Evolutionary conservation across 1,284 basidiomycete species (phyloP).

Genomic region (Sanghuangporus weigelae): DNA sequence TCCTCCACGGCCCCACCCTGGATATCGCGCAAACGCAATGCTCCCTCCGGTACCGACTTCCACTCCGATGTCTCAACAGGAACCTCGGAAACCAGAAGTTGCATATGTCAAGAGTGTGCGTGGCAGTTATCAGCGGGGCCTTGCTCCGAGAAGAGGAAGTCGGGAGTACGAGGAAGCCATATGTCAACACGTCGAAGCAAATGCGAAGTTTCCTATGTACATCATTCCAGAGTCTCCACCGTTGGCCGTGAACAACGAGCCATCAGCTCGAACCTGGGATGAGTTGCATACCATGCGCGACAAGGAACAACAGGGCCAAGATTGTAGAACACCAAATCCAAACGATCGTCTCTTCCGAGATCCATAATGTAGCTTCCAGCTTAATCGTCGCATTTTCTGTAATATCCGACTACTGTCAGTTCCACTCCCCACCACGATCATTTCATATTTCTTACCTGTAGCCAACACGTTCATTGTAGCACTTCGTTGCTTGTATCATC

Average conservation of each 20-base stretch:
- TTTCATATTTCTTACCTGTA: neutral
- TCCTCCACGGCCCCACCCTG: conserved; percentile 1
- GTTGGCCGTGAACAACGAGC: neutral
- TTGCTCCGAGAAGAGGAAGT: neutral
- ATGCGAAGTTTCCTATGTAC: neutral
- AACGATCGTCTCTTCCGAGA: no score
- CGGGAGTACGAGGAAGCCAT: neutral
- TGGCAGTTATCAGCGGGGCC: neutral
- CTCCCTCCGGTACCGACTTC: neutral
- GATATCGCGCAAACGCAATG: neutral
- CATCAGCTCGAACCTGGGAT: no score
- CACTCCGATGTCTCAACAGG: neutral
- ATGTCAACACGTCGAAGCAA: neutral
- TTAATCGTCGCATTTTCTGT: neutral
- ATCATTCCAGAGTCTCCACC: neutral
- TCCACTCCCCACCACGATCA: neutral
- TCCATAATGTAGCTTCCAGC: no score
- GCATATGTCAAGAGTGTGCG: neutral
- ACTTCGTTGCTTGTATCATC: neutral
- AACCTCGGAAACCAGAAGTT: neutral
- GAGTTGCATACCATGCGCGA: no score
- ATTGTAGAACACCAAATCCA: no score
- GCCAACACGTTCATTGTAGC: neutral
- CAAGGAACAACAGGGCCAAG: no score
- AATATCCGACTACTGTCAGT: neutral